A percentile compares a stretch with the other conserved stretches of the same genome.
Evolutionary conservation across 306 rosid species (phyloP).

Genomic region (Pyrus pyrifolia): DNA sequence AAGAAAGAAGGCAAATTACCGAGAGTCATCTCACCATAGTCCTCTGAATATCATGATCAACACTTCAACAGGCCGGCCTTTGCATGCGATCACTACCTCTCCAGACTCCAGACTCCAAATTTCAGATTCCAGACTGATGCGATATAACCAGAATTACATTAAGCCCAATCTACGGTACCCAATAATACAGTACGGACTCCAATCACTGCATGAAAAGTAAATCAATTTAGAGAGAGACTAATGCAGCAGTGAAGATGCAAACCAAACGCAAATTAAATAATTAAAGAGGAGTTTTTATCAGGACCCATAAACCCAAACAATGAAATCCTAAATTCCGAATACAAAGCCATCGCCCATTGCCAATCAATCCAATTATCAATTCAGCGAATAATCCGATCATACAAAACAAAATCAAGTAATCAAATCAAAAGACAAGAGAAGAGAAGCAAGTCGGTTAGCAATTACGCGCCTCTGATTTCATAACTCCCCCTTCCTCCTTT

Average conservation of each 20-base stretch:
- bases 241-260: not conserved
- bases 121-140: slow-evolving; percentile 40
- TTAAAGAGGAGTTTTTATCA: not conserved
- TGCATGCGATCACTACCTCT: slow-evolving; percentile 40
- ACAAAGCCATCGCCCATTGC: not conserved
- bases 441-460: slow-evolving; percentile 27
- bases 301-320: slow-evolving; percentile 16
- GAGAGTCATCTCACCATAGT: slow-evolving; percentile 43
- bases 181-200: not conserved
- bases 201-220: not conserved
- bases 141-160: slow-evolving; percentile 41
- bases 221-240: not conserved
- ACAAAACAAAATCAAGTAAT: not conserved
- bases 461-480: slow-evolving; percentile 46
- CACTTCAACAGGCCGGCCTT: slow-evolving; percentile 36
- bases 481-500: slow-evolving; percentile 22
- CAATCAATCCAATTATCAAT: slow-evolving; percentile 2
- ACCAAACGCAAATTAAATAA: not conserved
- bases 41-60: slow-evolving; percentile 29
- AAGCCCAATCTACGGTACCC: slow-evolving; percentile 26
- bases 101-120: not conserved
- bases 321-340: not conserved
- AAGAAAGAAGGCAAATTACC: slow-evolving; percentile 29
- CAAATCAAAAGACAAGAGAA: not conserved
- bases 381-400: not conserved